Percentiles rank a stretch among this genome's conserved stretches.
Evolutionary conservation across 1,139 yeast genomes (phyloP).

Genomic region (Taiozyma sp.): DNA sequence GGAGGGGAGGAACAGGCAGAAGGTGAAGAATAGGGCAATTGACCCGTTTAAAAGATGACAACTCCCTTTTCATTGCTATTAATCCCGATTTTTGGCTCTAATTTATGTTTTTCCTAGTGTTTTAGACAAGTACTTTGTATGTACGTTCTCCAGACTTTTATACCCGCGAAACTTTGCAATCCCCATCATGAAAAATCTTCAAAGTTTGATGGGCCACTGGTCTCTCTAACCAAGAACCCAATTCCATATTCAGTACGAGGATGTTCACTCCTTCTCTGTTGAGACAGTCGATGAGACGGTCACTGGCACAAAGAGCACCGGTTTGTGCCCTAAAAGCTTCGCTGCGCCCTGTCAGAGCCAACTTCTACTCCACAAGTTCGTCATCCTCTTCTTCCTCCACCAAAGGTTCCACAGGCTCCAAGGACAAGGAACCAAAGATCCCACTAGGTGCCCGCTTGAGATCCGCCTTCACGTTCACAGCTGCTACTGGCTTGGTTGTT

Average conservation of each 20-base stretch:
- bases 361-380: constrained; percentile 1
- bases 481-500: constrained; percentile 56
- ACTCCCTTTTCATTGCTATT: background rate
- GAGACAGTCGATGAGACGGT: background rate
- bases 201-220: background rate
- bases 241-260: background rate
- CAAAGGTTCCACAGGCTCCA: background rate
- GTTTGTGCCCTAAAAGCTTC: background rate
- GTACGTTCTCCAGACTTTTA: background rate
- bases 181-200: background rate
- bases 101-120: background rate
- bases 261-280: background rate
- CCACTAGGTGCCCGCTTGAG: constrained; percentile 37
- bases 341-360: background rate
- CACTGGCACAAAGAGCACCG: background rate
- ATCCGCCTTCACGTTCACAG: constrained; percentile 56
- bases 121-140: background rate
- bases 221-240: background rate
- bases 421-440: constrained; percentile 14
- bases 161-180: background rate
- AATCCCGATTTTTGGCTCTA: background rate
- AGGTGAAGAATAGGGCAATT: background rate
- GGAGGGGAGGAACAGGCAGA: constrained; percentile 12
- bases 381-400: constrained; percentile 1
- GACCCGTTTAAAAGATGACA: background rate